phyloP scores from a whole-genome alignment of 208 protist genomes.

The Novymonas esmeraldas region DNA sequence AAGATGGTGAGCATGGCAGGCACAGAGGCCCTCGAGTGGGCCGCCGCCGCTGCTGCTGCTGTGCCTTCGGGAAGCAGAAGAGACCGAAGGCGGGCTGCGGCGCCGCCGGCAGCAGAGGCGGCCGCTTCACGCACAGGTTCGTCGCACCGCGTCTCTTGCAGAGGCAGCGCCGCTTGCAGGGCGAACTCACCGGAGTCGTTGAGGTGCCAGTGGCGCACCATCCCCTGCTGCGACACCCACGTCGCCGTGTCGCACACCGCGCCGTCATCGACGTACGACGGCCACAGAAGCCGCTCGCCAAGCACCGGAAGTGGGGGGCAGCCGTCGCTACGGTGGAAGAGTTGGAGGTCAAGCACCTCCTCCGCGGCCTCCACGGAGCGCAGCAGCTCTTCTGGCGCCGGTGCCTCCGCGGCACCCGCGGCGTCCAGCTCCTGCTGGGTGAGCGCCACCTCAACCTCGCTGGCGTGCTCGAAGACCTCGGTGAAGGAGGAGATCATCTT shows the following conservation, averaged over 20 bases:
- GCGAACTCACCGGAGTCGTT: slow-evolving; percentile 92
- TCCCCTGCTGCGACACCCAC: slow-evolving; percentile 72
- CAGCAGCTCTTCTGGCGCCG: slow-evolving; percentile 11
- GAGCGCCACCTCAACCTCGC: slow-evolving; percentile 33
- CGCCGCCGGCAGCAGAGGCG: too few species aligned
- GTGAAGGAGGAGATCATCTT: slow-evolving; percentile 75
- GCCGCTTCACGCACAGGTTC: too few species aligned
- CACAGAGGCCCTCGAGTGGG: not conserved
- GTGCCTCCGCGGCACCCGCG: slow-evolving; percentile 1
- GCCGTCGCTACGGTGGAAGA: slow-evolving; percentile 80
- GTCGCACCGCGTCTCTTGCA: not conserved
- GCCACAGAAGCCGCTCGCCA: slow-evolving; percentile 75
- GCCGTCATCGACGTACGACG: slow-evolving; percentile 66
- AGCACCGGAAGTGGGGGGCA: slow-evolving; percentile 65
- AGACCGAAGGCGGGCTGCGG: slow-evolving; percentile 4
- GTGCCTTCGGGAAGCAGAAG: slow-evolving; percentile 2
- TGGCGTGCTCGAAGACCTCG: slow-evolving; percentile 72
- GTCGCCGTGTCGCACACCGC: slow-evolving; percentile 86
- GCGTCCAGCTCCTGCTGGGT: slow-evolving; percentile 18
- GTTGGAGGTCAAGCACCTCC: slow-evolving; percentile 80
- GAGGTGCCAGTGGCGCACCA: slow-evolving; percentile 88
- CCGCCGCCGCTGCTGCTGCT: not conserved
- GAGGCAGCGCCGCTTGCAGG: slow-evolving; percentile 76
- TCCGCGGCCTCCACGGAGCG: slow-evolving; percentile 6
- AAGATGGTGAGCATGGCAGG: slow-evolving; percentile 79